Evolutionary conservation across 495 filamentous ascomycete genomes (phyloP), one percentile per base, ranked within the genome.

Genomic region (Chaetomium fimeti): DNA sequence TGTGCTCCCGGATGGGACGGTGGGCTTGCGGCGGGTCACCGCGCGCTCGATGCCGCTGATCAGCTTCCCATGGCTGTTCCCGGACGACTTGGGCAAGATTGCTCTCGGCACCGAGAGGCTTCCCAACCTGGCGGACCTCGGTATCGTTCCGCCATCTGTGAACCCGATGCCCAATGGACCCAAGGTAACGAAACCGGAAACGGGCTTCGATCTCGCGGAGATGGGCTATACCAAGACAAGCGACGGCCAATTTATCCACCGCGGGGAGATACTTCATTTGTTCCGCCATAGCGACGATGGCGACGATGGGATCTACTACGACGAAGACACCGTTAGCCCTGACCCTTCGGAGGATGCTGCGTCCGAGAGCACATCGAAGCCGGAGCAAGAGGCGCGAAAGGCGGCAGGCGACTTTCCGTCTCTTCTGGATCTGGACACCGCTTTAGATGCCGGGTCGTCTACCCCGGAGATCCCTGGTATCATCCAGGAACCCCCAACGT

Each of bases 11-110:
- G 75, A 79, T 2, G 74, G 76, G 28, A 71, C 73, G 9, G 60
- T 74, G 9, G 74, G 74, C 29, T 62, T 66, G 53, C 56, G 72
- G n/a, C 67, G 68, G 13, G 77, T 80, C 63, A 75, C 74, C 6
- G 70, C 76, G 0, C 78, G 78, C 7, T 75, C 76, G 8, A 85
- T 91, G 79, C 94, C 95, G 0, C 74, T 98, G 25, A 94, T 97
- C 69, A 93, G 87, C 68, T 98, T 97, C 69, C 93, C 94, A 0
- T 99, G 94, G 95, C 72, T 98, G 11, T 95, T 98, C 60, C 77
- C 83, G 0, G 76, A 83, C 38, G 79, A 91, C 58, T 82, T 99
- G 2, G 90, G 91, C 6, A 81, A 81, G 40, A 88, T 98, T 64
- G 93, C 90, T 3, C 45, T 27, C 6, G 59, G 64, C 2, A 47